These are phyloP conservation scores for Magnusiomyces clavatus DNA, from an alignment of 1,139 yeast genomes.

Conservation along the genomic window DNA sequence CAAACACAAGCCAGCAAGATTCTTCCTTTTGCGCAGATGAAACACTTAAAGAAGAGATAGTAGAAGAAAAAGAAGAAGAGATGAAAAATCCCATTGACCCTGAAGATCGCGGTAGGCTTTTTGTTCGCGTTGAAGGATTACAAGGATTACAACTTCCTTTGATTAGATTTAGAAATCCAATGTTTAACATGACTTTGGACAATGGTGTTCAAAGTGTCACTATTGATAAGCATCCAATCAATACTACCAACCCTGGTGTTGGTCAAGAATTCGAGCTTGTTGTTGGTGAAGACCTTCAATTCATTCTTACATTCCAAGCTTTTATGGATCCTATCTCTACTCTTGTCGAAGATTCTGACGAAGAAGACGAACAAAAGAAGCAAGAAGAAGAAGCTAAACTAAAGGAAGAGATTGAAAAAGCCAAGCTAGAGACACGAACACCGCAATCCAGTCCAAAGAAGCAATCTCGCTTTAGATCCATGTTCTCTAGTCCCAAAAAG, in stretches of 20 bases:
- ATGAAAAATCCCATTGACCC: constrained; percentile 26
- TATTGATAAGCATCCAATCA: constrained; percentile 54
- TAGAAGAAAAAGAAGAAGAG: constrained; percentile 2
- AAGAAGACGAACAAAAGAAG: constrained; percentile 1
- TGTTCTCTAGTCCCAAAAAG: constrained; percentile 19
- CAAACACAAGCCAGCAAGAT: neutral
- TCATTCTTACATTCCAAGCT: constrained; percentile 62
- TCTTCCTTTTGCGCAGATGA: neutral
- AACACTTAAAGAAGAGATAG: constrained; percentile 4
- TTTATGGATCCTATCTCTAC: constrained; percentile 24
- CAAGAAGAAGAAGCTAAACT: constrained; percentile 1
- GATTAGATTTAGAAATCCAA: constrained; percentile 35
- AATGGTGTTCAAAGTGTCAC: constrained; percentile 82
- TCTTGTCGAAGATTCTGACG: constrained; percentile 9
- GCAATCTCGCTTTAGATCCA: constrained; percentile 9
- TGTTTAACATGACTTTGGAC: constrained; percentile 64
- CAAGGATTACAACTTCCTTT: constrained; percentile 50
- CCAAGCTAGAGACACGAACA: neutral
- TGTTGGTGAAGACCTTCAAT: constrained; percentile 53
- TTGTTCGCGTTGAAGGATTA: constrained; percentile 58
- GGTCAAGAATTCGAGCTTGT: constrained; percentile 79
- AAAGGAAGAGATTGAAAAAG: neutral
- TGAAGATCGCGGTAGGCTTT: constrained; percentile 66
- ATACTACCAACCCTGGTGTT: constrained; percentile 37
- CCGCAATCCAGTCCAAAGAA: constrained; percentile 7